These are phyloP conservation scores for Schizonepeta tenuifolia DNA, from an alignment of 257 asterid genomes.

Conservation along the genomic window DNA sequence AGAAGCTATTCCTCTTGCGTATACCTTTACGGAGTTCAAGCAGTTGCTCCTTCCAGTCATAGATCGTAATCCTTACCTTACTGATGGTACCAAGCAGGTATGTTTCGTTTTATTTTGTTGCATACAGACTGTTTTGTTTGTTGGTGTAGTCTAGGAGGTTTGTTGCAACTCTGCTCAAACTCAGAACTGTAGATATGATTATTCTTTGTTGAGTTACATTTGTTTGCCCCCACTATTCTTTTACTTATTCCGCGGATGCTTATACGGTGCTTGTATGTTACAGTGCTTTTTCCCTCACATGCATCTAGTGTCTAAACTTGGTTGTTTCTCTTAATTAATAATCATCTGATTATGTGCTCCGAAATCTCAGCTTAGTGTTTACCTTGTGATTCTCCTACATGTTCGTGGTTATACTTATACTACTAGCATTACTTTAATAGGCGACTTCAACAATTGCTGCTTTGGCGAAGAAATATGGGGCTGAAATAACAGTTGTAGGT, in stretches of 20 bases:
- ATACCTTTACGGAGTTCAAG: conserved; percentile 69
- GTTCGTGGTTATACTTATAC: conserved; percentile 16
- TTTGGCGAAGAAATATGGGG: conserved; percentile 96
- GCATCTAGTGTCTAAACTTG: neutral
- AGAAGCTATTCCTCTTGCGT: conserved; percentile 54
- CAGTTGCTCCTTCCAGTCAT: conserved; percentile 90
- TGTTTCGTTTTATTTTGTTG: conserved; percentile 13
- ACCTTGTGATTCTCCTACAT: neutral
- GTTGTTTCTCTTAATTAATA: neutral
- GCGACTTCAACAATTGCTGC: conserved; percentile 92
- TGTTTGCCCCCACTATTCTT: neutral
- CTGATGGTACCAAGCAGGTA: conserved; percentile 96
- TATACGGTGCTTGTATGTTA: neutral
- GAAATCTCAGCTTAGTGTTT: neutral
- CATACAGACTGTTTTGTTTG: neutral
- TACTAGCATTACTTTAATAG: conserved; percentile 41
- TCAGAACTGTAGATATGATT: neutral
- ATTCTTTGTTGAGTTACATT: neutral
- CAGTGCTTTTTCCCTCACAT: conserved; percentile 1
- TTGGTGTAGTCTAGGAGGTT: neutral
- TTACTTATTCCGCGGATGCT: neutral
- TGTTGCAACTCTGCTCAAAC: neutral
- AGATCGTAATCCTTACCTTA: conserved; percentile 87
- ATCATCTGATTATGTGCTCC: neutral
- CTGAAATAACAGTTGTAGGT: conserved; percentile 96